Evolutionary conservation across 352 stramenopile species (phyloP).

Genomic region (Phytophthora constricta): DNA sequence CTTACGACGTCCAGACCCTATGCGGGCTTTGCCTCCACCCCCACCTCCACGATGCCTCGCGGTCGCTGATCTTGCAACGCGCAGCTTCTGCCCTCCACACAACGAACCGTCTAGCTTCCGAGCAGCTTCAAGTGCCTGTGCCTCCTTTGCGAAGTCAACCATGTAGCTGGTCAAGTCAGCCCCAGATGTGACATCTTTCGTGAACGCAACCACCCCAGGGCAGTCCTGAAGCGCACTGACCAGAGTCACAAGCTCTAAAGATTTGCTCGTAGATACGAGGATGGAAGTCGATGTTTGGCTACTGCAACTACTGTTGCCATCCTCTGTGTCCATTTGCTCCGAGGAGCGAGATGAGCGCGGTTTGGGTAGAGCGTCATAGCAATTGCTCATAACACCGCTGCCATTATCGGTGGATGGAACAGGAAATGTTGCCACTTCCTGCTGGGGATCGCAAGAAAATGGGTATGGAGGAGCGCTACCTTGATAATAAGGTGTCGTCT

Average conservation of each 20-base stretch:
- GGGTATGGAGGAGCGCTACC: constrained; percentile 27
- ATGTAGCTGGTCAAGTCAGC: constrained; percentile 46
- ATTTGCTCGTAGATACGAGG: constrained; percentile 53
- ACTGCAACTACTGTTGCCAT: constrained; percentile 34
- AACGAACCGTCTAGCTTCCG: constrained; percentile 57
- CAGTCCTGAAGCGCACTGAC: constrained; percentile 59
- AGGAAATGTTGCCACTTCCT: constrained; percentile 33
- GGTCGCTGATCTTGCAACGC: constrained; percentile 32
- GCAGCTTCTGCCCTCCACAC: constrained; percentile 64
- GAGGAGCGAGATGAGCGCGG: constrained; percentile 19
- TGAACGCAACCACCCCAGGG: constrained; percentile 58
- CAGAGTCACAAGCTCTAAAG: constrained; percentile 57
- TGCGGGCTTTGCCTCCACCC: constrained; percentile 33
- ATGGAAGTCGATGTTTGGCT: constrained; percentile 39
- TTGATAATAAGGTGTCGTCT: constrained; percentile 35
- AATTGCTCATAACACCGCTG: not conserved
- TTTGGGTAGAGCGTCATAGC: constrained; percentile 19
- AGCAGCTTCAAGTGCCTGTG: constrained; percentile 46
- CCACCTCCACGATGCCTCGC: constrained; percentile 28
- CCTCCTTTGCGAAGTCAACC: constrained; percentile 60
- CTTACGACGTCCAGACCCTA: constrained; percentile 63
- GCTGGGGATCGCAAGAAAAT: constrained; percentile 29
- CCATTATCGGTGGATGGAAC: constrained; percentile 14
- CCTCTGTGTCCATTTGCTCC: constrained; percentile 34
- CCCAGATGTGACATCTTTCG: constrained; percentile 37